Evolutionary conservation across 371 early-diverging fungal genomes (phyloP), one percentile per base, ranked within the genome.

Genomic region (Mortierella sp.): DNA sequence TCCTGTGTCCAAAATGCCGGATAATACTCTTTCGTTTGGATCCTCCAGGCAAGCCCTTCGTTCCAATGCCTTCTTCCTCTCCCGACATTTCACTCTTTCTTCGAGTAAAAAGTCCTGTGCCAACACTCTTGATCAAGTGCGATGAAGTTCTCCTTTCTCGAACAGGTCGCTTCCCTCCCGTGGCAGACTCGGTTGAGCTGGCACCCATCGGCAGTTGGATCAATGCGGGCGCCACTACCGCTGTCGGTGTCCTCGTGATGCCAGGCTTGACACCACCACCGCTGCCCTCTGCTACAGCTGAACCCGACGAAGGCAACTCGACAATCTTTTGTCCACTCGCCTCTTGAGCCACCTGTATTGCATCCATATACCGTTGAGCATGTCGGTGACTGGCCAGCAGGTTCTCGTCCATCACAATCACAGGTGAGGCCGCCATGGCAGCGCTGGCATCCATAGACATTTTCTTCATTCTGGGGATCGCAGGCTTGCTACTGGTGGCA

Each of bases 381-480:
- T 79, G 73, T 18, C 70, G 63, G 3, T 12, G 19, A 26, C 66
- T 66, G 0, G 60, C 70, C 26, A 79, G 46, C 14, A 79, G 7
- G 16, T 60, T 72, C 44, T 79, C 73, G 23, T 79, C 79, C 68
- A 76, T 68, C 69, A 79, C 51, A 21, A 76, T 45, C 14, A 70
- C 44, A 4, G 70, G 61, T 11, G 69, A 59, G 2, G 63, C 53
- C 11, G 57, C 29, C 57, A 57, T 57, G 19, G 5, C 19, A 16
- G 48, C 28, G 26, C 44, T 1, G 50, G 57, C 29, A 6, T 26
- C 9, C 15, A 19, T 53, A 15, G 50, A 50, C 25, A 23, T 60
- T 28, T 26, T 2, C 16, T 7, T 61, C 51, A 4, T 37, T 23
- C 14, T 50, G 18, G 43, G 23, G 23, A 12, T 21, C n/a, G n/a